Conservation (phyloP, 768 basidiomycete genomes). For the Russula abietina region DNA sequence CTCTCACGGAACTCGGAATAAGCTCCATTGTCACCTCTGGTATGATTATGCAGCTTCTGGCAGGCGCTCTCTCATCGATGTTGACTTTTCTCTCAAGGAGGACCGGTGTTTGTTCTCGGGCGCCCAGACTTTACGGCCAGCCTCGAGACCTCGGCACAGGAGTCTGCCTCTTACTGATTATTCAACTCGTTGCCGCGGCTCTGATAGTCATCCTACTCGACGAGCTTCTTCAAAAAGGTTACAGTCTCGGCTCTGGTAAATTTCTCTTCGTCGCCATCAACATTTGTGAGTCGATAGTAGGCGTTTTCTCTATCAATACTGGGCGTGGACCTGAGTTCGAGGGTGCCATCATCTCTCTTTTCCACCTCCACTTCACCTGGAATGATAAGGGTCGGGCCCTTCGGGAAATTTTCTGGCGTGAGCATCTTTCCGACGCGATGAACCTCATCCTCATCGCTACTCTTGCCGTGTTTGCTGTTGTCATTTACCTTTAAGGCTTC, state of each 20-base stretch:
- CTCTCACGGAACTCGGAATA: slow-evolving; percentile 98
- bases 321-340: slow-evolving; percentile 98
- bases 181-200: slow-evolving; percentile 89
- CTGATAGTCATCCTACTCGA: slow-evolving; percentile 98
- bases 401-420: slow-evolving; percentile 97
- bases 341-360: slow-evolving; percentile 90
- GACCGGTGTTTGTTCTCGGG: slow-evolving; percentile 93
- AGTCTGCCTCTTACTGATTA: slow-evolving; percentile 92
- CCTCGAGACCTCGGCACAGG: slow-evolving; percentile 92
- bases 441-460: slow-evolving; percentile 93
- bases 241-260: slow-evolving; percentile 97
- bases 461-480: slow-evolving; percentile 82
- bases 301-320: slow-evolving; percentile 96
- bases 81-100: slow-evolving; percentile 96
- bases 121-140: slow-evolving; percentile 94
- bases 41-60: slow-evolving; percentile 99
- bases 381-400: slow-evolving; percentile 94
- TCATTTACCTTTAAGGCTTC: slow-evolving; percentile 99
- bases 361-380: slow-evolving; percentile 98
- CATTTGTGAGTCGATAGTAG: slow-evolving; percentile 98
- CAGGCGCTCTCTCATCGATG: slow-evolving; percentile 95
- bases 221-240: slow-evolving; percentile 97
- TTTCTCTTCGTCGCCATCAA: slow-evolving; percentile 99
- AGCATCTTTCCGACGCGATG: slow-evolving; percentile 95
- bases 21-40: slow-evolving; percentile 96